Evolutionary conservation across 2,329 filamentous ascomycete genomes (phyloP), one percentile per base, ranked within the genome.

Genomic region (Botrytis aclada): DNA sequence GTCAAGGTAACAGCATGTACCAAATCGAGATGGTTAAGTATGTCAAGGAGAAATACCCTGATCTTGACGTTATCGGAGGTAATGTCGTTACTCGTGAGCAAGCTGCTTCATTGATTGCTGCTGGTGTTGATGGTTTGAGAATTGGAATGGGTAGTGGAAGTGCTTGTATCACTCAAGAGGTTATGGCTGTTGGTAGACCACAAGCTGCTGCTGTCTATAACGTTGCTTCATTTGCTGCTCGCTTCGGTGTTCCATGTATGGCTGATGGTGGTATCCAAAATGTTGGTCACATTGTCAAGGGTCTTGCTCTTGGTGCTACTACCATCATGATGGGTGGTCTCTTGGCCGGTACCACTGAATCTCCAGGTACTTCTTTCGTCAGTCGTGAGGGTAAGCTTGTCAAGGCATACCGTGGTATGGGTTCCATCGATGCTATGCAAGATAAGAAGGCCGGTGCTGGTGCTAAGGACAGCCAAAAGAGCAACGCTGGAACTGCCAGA

Each of bases 321-420:
- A 97, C 95, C 54, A 92, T 99, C 82, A 99, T 99, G 96, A 99
- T 99, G 96, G 96, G 96, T 80, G 97, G 96, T 85, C 90, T 99
- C 70, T 89, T 99, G 77, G 96, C 96, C 69, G 96, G 97, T 82
- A 98, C 96, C 76, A 98, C 95, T 60, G 96, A 99, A 85, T 98
- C 95, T 54, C 96, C 96, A 51, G 97, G 96, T 77, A 95, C 95
- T 77, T 98, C 97, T 78, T 98, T 97, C 81, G 94, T 99, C 78
- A 97, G 93, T 81, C 92, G 93, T 74, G 95, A 98, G 84, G 96
- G 96, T 77, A 97, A 98, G 88, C 91, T 99, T 71, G 95, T 99
- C 84, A 99, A 99, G 88, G 95, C 96, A 58, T 99, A 99, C 88
- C 93, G 96, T 84, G 96, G 96, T 74, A 99, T 99, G 96, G 96